Evolutionary conservation across 306 rosid species (phyloP), one percentile per base, ranked within the genome.

Genomic region (Cucurbita argyrosperma): DNA sequence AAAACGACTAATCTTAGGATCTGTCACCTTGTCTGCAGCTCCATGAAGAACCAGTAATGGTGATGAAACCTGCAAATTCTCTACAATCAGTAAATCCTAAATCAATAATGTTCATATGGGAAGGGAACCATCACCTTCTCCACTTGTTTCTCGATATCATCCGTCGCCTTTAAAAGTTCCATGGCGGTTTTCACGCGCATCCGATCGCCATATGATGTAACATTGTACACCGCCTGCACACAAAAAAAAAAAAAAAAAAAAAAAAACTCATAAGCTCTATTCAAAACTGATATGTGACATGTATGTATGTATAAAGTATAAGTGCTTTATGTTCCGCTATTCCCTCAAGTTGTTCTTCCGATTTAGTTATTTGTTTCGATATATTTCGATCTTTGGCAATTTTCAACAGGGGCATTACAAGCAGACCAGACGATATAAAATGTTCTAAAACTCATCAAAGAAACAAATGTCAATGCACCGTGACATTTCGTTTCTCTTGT

Each of bases 11-110:
- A 87, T 92, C 18, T 62, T 45, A 19, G 96, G 98, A 84, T 90
- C 98, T 21, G 93, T 90, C 82, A 92, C 92, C 86, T 81, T 86
- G 70, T 92, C 96, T 19, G 74, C 91, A 43, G 87, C 91, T 72
- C 98, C 96, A 58, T 92, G 98, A 82, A 92, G 95, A 82, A 92
- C 80, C 73, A 92, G 78, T 40, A 91, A 65, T 50, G 97, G 97
- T 53, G 91, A 82, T 46, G 96, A 86, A 70, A 89, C 89, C 96
- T 87, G 90, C 73, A 77, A 80, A 57, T 12, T 50, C 68, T 54
- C 74, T 5, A n/a, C 4, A 58, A 26, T 69, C 59, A 69, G 74
- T 69, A 18, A 7, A 47, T 68, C 14, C 58, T 49, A 14, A 23
- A 49, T 4, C 23, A 49, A 50, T 50, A 14, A 50, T 14, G 54